A percentile compares a stretch with the other conserved stretches of the same genome.
phyloP scores from a whole-genome alignment of 176 grass and related monocot genomes.

The Rhynchospora breviuscula region DNA sequence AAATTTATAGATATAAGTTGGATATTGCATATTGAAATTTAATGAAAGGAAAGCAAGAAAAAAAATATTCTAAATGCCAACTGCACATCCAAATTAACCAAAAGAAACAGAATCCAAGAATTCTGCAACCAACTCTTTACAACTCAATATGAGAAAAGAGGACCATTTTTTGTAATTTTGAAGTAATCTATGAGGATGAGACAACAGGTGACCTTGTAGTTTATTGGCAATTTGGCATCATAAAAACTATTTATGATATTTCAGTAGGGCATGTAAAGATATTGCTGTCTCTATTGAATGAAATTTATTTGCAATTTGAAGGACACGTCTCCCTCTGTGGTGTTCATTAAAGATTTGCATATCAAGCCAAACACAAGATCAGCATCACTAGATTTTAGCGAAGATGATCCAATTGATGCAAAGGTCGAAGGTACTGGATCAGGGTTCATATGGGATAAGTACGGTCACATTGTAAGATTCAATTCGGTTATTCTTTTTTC shows the following conservation, averaged over 20 bases:
- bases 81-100: too few species aligned
- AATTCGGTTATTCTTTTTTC: neutral
- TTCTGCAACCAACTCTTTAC: too few species aligned
- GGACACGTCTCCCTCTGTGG: conserved; percentile 78
- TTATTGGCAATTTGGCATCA: neutral
- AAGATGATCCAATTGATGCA: conserved; percentile 23
- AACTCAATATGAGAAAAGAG: neutral
- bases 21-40: too few species aligned
- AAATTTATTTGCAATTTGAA: conserved; percentile 1
- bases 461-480: conserved; percentile 66
- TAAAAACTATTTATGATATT: neutral
- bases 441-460: conserved; percentile 70
- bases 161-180: neutral
- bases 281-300: neutral
- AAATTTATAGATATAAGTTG: too few species aligned
- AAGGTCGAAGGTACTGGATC: conserved; percentile 78
- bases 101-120: too few species aligned
- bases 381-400: neutral
- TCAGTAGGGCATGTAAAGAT: neutral
- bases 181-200: neutral
- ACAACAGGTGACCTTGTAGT: neutral
- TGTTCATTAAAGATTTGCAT: conserved; percentile 77
- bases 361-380: neutral
- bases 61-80: too few species aligned
- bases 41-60: too few species aligned